Percentiles rank a stretch among this genome's conserved stretches.
Evolutionary conservation across 2,329 filamentous ascomycete species (phyloP).

Genomic region (Penicillium sp.): DNA sequence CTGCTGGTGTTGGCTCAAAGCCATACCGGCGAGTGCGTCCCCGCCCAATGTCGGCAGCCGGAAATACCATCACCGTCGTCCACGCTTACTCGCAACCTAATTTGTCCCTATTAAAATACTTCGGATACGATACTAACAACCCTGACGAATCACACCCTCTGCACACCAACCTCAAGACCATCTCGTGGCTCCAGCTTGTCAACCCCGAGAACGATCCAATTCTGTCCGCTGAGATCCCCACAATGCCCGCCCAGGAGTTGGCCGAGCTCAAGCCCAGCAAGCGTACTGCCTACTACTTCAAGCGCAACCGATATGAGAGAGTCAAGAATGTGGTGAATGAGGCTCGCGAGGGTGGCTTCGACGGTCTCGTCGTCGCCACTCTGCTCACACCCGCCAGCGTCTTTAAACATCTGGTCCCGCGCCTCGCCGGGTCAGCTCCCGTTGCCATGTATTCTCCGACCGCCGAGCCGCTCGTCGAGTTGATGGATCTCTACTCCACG

Average conservation of each 20-base stretch:
- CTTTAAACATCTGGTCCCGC: slow-evolving; percentile 70
- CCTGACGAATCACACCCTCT: slow-evolving; percentile 71
- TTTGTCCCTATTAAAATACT: slow-evolving; percentile 82
- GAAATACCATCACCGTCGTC: slow-evolving; percentile 59
- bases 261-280: slow-evolving; percentile 75
- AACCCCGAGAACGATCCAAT: slow-evolving; percentile 71
- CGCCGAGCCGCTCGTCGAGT: slow-evolving; percentile 71
- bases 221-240: slow-evolving; percentile 65
- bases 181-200: slow-evolving; percentile 91
- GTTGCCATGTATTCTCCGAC: slow-evolving; percentile 82
- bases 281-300: slow-evolving; percentile 81
- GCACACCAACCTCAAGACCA: slow-evolving; percentile 72
- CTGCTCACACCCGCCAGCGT: slow-evolving; percentile 78
- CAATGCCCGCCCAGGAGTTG: slow-evolving; percentile 60
- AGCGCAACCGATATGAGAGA: slow-evolving; percentile 77
- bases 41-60: slow-evolving; percentile 44
- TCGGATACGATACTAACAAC: slow-evolving; percentile 72
- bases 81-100: slow-evolving; percentile 76
- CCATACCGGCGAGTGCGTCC: slow-evolving; percentile 26
- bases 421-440: slow-evolving; percentile 78
- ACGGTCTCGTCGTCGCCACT: slow-evolving; percentile 78
- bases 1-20: slow-evolving; percentile 14
- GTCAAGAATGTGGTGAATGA: slow-evolving; percentile 70
- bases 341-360: slow-evolving; percentile 72
- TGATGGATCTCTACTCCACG: slow-evolving; percentile 83